These are phyloP conservation scores for Bipolaris bicolor DNA, from an alignment of 2,329 filamentous ascomycete species.

Conservation along the genomic window DNA sequence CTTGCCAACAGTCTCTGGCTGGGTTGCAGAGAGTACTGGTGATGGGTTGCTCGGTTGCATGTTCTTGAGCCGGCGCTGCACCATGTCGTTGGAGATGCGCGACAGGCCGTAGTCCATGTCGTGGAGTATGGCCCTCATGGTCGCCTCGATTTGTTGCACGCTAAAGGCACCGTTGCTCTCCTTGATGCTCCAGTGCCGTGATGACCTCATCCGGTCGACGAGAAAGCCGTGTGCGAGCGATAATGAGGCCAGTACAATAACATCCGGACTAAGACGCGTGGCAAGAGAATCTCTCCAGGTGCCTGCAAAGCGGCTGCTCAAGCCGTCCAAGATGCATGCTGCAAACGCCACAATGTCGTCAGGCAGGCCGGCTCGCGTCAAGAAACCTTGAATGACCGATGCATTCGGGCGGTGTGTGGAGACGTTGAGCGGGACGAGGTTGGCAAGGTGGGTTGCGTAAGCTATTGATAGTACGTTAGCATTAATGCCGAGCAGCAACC, in stretches of 20 bases:
- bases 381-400: slow-evolving; percentile 34
- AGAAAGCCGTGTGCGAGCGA: slow-evolving; percentile 46
- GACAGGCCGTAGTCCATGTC: slow-evolving; percentile 50
- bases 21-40: slow-evolving; percentile 4
- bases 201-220: slow-evolving; percentile 38
- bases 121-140: slow-evolving; percentile 41
- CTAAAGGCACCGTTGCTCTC: slow-evolving; percentile 35
- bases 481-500: slow-evolving; percentile 16
- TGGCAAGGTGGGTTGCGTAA: slow-evolving; percentile 44
- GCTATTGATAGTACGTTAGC: slow-evolving; percentile 39
- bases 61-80: slow-evolving; percentile 37
- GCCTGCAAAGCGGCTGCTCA: slow-evolving; percentile 42
- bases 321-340: slow-evolving; percentile 47
- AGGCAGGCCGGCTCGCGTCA: slow-evolving; percentile 42
- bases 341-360: slow-evolving; percentile 47
- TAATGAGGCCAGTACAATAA: slow-evolving; percentile 47
- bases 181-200: slow-evolving; percentile 42
- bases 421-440: slow-evolving; percentile 45
- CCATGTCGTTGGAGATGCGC: slow-evolving; percentile 42
- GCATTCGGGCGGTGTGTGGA: slow-evolving; percentile 36
- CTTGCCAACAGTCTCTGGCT: slow-evolving; percentile 10
- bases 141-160: slow-evolving; percentile 40
- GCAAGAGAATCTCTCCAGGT: slow-evolving; percentile 38
- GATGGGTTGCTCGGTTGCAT: slow-evolving; percentile 34
- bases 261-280: slow-evolving; percentile 34